Percentiles rank a stretch among this genome's conserved stretches.
Conservation (phyloP, 1,139 yeast genomes). For the Candida dubliniensis region DNA sequence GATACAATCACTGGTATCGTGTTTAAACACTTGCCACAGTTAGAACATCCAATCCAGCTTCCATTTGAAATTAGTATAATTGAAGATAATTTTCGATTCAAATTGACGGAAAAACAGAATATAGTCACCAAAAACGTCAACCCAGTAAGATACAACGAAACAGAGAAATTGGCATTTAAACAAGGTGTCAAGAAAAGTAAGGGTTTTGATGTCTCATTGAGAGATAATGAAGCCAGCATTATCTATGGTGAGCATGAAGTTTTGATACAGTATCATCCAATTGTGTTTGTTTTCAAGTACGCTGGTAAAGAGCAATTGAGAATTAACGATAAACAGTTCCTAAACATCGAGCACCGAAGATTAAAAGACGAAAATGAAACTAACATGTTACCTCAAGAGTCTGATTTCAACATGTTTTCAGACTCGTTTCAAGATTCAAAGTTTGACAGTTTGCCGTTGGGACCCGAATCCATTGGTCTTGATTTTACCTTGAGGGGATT, state of each 20-base stretch:
- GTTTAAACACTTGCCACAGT: constrained; percentile 36
- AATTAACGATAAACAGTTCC: constrained; percentile 65
- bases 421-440: constrained; percentile 64
- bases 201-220: background rate
- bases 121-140: constrained; percentile 24
- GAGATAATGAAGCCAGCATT: constrained; percentile 16
- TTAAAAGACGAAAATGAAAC: constrained; percentile 32
- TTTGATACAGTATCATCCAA: constrained; percentile 47
- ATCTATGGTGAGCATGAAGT: constrained; percentile 47
- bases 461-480: constrained; percentile 86
- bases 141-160: constrained; percentile 56
- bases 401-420: constrained; percentile 54
- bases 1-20: constrained; percentile 38
- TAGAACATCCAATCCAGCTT: constrained; percentile 29
- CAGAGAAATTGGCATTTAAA: constrained; percentile 59
- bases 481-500: constrained; percentile 69
- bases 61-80: constrained; percentile 61
- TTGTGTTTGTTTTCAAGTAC: constrained; percentile 50
- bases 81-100: constrained; percentile 36
- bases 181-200: constrained; percentile 7
- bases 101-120: constrained; percentile 54
- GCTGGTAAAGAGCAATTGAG: constrained; percentile 49
- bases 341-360: constrained; percentile 82
- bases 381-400: constrained; percentile 55
- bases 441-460: constrained; percentile 65